phyloP scores from a whole-genome alignment of 352 stramenopile species.

The Globisporangium viniferum region DNA sequence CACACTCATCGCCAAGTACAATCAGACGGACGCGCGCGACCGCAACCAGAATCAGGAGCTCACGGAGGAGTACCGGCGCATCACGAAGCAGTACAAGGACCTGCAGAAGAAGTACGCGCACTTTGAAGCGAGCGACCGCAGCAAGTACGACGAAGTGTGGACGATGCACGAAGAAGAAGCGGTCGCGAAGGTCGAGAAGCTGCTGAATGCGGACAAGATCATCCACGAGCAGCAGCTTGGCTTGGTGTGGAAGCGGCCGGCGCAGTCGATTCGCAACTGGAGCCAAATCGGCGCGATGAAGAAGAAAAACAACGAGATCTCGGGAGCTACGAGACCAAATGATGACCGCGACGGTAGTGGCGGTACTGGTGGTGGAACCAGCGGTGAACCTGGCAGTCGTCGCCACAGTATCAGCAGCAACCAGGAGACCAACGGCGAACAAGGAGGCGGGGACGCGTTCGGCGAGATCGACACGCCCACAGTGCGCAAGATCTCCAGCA shows the following conservation, averaged over 20 bases:
- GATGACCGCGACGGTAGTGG: conserved; percentile 5
- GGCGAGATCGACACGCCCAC: conserved; percentile 39
- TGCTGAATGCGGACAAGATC: conserved; percentile 87
- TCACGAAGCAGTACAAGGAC: conserved; percentile 96
- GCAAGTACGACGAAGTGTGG: conserved; percentile 89
- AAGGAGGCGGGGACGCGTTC: conserved; percentile 33
- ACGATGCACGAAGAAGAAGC: conserved; percentile 91
- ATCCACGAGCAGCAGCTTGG: conserved; percentile 92
- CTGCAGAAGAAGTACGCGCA: conserved; percentile 94
- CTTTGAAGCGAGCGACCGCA: conserved; percentile 89
- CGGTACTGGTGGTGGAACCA: neutral
- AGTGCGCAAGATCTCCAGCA: conserved; percentile 67
- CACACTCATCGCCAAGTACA: conserved; percentile 89
- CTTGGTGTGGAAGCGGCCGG: conserved; percentile 64
- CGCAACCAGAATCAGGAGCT: conserved; percentile 90
- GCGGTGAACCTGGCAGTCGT: neutral
- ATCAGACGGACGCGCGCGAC: conserved; percentile 87
- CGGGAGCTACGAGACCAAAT: neutral
- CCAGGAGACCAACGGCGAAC: conserved; percentile 6
- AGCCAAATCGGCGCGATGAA: conserved; percentile 34
- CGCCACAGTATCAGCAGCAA: neutral
- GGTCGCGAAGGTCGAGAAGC: conserved; percentile 76
- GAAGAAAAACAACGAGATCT: conserved; percentile 24
- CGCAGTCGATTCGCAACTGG: conserved; percentile 50
- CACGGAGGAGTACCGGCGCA: conserved; percentile 90